Evolutionary conservation across 2,329 filamentous ascomycete species (phyloP).

Genomic region (Clarireedia sp.): DNA sequence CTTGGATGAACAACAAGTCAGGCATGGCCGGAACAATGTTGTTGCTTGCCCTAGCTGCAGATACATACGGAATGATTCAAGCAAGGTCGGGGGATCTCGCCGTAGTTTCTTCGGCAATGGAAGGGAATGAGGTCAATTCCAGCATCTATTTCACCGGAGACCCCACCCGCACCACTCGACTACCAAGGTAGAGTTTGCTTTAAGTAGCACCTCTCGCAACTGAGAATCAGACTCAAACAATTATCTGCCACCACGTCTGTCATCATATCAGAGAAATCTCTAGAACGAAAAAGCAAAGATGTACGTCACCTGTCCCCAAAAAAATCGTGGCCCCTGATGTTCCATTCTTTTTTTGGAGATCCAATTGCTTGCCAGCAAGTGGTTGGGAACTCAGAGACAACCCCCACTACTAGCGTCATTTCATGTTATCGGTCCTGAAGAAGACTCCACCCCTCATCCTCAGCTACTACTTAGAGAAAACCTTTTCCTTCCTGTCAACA

Average conservation of each 20-base stretch:
- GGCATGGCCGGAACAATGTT: constrained; percentile 3
- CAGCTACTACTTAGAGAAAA: constrained; percentile 6
- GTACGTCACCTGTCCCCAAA: constrained; percentile 1
- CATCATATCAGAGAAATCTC: no score
- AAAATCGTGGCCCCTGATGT: background rate
- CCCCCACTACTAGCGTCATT: constrained; percentile 18
- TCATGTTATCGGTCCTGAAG: constrained; percentile 17
- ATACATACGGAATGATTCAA: background rate
- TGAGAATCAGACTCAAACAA: background rate
- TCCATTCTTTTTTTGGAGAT: constrained; percentile 3
- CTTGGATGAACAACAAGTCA: background rate
- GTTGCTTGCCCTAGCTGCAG: background rate
- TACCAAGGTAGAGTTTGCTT: background rate
- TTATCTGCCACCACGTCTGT: no score
- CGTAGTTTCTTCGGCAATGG: constrained; percentile 6
- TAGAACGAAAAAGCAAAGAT: background rate
- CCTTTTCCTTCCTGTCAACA: constrained; percentile 2
- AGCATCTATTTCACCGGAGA: constrained; percentile 1
- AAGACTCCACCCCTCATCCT: constrained; percentile 8
- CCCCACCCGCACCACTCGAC: constrained; percentile 1
- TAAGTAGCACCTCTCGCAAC: background rate
- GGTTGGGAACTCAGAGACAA: constrained; percentile 6
- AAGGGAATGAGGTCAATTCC: background rate
- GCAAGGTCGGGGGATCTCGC: constrained; percentile 7
- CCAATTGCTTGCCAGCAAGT: constrained; percentile 3